These are phyloP conservation scores for Echium plantagineum DNA, from an alignment of 257 asterid species.

Conservation along the genomic window DNA sequence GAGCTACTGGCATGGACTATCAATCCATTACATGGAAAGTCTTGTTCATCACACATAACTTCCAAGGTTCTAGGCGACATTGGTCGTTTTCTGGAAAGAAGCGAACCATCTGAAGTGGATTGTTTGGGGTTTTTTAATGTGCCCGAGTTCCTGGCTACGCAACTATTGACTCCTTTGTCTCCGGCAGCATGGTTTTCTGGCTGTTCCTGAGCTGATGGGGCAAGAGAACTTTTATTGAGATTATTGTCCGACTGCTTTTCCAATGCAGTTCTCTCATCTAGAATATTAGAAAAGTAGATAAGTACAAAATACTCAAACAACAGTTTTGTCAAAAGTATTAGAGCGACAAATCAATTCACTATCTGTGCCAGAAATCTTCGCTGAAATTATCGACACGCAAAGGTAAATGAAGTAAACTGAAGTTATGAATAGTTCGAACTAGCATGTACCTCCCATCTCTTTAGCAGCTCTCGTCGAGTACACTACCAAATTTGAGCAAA, in stretches of 20 bases:
- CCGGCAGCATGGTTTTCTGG: neutral
- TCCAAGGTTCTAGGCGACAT: constrained; percentile 54
- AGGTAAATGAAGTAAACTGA: neutral
- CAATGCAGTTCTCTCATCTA: neutral
- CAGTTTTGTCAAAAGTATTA: neutral
- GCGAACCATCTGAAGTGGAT: constrained; percentile 11
- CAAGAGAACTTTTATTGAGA: neutral
- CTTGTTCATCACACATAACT: constrained; percentile 48
- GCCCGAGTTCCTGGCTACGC: constrained; percentile 4
- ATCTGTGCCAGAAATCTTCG: neutral
- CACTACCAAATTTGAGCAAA: constrained; percentile 44
- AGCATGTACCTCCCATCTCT: constrained; percentile 26
- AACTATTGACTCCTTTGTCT: neutral
- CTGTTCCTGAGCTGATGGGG: neutral
- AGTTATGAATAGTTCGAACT: neutral
- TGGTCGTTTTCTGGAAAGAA: constrained; percentile 21
- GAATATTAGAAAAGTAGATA: neutral
- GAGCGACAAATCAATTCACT: neutral
- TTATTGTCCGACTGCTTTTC: neutral
- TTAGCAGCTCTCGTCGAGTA: constrained; percentile 48
- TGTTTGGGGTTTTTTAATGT: constrained; percentile 9
- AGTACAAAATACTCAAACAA: neutral
- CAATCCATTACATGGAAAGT: neutral
- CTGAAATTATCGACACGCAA: too few relatives aligned
- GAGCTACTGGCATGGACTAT: neutral